Conservation (phyloP, 768 basidiomycete species). For the Boletellus ananas region DNA sequence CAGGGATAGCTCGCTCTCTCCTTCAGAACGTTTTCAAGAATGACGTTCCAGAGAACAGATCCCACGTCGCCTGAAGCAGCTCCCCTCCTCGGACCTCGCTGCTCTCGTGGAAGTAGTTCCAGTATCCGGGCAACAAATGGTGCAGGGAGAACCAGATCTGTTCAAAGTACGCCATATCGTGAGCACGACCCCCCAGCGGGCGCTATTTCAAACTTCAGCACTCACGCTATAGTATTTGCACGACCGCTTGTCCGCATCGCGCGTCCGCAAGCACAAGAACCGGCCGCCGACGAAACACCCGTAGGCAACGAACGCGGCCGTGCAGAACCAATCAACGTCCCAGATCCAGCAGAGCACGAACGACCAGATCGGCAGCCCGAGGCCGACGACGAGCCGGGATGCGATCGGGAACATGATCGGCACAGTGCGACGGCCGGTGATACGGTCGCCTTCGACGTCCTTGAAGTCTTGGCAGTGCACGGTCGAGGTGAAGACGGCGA, state of each 20-base stretch:
- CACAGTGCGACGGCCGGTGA: constrained; percentile 39
- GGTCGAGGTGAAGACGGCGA: constrained; percentile 41
- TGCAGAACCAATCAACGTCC: constrained; percentile 29
- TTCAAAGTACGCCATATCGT: not conserved
- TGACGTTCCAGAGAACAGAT: constrained; percentile 12
- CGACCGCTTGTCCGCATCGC: constrained; percentile 32
- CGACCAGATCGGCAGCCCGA: constrained; percentile 39
- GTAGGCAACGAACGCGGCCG: constrained; percentile 28
- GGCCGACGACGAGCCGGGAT: constrained; percentile 32
- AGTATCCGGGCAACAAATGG: constrained; percentile 34
- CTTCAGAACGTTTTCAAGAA: constrained; percentile 8
- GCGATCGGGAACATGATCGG: constrained; percentile 41
- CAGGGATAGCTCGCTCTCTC: not conserved
- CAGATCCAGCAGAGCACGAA: constrained; percentile 32
- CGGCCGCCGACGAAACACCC: constrained; percentile 34
- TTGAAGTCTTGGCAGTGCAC: constrained; percentile 49
- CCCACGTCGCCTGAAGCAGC: constrained; percentile 19
- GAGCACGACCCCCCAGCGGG: not conserved
- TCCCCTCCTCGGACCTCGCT: constrained; percentile 13
- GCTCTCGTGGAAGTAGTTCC: constrained; percentile 30
- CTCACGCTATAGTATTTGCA: constrained; percentile 38
- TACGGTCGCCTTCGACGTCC: constrained; percentile 41
- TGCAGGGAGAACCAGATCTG: constrained; percentile 36
- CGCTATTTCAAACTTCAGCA: not conserved
- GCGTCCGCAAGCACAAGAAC: constrained; percentile 29